Percentiles rank a stretch among this genome's conserved stretches.
Conservation (phyloP, 2,329 filamentous ascomycete species). For the Corniculantispora saksenae region DNA sequence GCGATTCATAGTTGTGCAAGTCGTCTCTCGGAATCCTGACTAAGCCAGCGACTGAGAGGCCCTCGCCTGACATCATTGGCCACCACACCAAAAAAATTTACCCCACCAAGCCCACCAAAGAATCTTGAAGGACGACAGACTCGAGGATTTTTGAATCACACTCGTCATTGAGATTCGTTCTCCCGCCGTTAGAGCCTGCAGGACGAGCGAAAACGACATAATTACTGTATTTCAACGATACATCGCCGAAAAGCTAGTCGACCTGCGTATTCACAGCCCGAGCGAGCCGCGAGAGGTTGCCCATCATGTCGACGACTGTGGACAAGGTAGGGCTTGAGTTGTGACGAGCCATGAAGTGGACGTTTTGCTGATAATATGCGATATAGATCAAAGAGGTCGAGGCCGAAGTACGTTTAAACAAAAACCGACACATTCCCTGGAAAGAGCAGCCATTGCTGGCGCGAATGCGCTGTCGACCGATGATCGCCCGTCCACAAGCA, state of each 20-base stretch:
- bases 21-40: not conserved
- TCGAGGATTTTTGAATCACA: slow-evolving; percentile 10
- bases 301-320: slow-evolving; percentile 91
- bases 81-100: slow-evolving; percentile 37
- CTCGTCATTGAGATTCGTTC: not conserved
- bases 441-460: not conserved
- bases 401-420: slow-evolving; percentile 69
- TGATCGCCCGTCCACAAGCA: not conserved
- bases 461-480: too few species aligned
- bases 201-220: not conserved
- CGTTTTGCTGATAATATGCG: slow-evolving; percentile 25
- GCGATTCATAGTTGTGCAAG: too few species aligned
- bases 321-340: slow-evolving; percentile 70
- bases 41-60: slow-evolving; percentile 6
- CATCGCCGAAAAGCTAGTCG: not conserved
- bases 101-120: slow-evolving; percentile 38
- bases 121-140: slow-evolving; percentile 9
- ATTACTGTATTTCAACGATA: not conserved
- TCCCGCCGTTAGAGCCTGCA: not conserved
- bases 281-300: slow-evolving; percentile 22
- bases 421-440: slow-evolving; percentile 10
- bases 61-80: slow-evolving; percentile 36
- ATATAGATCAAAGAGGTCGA: slow-evolving; percentile 92
- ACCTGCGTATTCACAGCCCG: not conserved
- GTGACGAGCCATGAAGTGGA: not conserved